Percentiles rank a stretch among this genome's conserved stretches.
These are phyloP conservation scores for Pseudogymnoascus sp. DNA, from an alignment of 2,329 filamentous ascomycete species.

Conservation along the genomic window DNA sequence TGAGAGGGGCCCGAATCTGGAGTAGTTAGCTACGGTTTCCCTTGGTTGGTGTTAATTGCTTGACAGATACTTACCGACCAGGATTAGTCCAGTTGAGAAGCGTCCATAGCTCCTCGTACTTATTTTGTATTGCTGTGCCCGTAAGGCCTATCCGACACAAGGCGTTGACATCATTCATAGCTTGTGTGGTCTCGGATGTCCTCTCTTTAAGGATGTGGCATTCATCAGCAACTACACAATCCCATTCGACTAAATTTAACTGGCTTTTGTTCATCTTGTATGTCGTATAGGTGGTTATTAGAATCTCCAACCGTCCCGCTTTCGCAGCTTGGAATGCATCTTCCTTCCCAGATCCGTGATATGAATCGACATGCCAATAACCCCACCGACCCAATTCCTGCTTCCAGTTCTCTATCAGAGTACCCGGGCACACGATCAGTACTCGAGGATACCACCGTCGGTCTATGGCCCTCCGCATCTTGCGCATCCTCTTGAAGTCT, in stretches of 20 bases:
- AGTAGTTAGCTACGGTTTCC: not conserved
- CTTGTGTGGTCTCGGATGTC: slow-evolving; percentile 66
- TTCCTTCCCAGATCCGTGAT: slow-evolving; percentile 58
- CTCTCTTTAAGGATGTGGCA: slow-evolving; percentile 83
- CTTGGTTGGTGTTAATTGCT: slow-evolving; percentile 38
- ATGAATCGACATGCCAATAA: slow-evolving; percentile 85
- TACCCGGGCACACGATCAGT: slow-evolving; percentile 81
- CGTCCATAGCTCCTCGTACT: slow-evolving; percentile 95
- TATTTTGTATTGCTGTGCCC: slow-evolving; percentile 95
- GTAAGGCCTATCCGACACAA: slow-evolving; percentile 89
- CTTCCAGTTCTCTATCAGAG: slow-evolving; percentile 84
- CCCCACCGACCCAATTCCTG: slow-evolving; percentile 84
- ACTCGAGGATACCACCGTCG: slow-evolving; percentile 70
- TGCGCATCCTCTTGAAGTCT: slow-evolving; percentile 80
- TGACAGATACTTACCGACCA: slow-evolving; percentile 37
- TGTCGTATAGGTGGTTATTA: slow-evolving; percentile 90
- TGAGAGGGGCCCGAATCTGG: slow-evolving; percentile 48
- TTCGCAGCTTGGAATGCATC: slow-evolving; percentile 63
- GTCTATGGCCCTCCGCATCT: slow-evolving; percentile 55
- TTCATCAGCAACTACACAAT: slow-evolving; percentile 89
- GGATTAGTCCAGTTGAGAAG: slow-evolving; percentile 95
- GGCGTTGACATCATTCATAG: slow-evolving; percentile 85
- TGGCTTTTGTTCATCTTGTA: slow-evolving; percentile 68
- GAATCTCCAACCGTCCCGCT: slow-evolving; percentile 72
- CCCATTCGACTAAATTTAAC: slow-evolving; percentile 84